These are phyloP conservation scores for Bruguiera sexangula DNA, from an alignment of 345 rosid species.

Conservation along the genomic window DNA sequence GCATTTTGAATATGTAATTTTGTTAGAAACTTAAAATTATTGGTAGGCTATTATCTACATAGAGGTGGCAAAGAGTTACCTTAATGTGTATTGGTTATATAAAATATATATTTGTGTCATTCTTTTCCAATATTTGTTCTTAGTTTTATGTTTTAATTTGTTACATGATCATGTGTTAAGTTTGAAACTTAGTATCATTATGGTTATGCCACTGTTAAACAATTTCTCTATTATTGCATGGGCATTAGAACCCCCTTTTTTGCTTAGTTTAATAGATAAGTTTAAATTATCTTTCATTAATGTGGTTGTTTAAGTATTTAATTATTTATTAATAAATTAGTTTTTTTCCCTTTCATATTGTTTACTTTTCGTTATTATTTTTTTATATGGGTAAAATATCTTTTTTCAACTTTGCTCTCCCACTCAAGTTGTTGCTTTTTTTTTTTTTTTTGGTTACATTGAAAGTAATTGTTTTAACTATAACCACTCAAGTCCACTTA, in stretches of 20 bases:
- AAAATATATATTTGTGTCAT: neutral
- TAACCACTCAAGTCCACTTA: no score
- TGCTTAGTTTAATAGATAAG: constrained; percentile 1
- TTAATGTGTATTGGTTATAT: neutral
- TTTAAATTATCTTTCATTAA: constrained; percentile 23
- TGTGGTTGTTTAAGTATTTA: constrained; percentile 12
- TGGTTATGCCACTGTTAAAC: neutral
- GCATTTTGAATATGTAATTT: no score
- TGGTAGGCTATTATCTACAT: no score
- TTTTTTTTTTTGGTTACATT: no score
- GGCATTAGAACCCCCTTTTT: neutral
- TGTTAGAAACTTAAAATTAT: no score
- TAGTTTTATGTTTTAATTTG: constrained; percentile 26
- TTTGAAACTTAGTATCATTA: constrained; percentile 33
- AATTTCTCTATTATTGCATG: no score
- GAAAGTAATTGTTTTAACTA: no score
- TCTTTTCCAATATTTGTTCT: constrained; percentile 6
- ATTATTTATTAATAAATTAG: constrained; percentile 3
- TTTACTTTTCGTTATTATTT: constrained; percentile 11
- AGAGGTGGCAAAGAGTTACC: no score
- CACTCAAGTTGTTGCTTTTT: no score
- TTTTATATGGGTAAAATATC: constrained; percentile 18
- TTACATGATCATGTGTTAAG: constrained; percentile 39
- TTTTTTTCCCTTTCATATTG: constrained; percentile 3
- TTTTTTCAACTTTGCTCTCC: no score